Conservation (phyloP, 306 rosid species). For the Elaeagnus macrophylla region DNA sequence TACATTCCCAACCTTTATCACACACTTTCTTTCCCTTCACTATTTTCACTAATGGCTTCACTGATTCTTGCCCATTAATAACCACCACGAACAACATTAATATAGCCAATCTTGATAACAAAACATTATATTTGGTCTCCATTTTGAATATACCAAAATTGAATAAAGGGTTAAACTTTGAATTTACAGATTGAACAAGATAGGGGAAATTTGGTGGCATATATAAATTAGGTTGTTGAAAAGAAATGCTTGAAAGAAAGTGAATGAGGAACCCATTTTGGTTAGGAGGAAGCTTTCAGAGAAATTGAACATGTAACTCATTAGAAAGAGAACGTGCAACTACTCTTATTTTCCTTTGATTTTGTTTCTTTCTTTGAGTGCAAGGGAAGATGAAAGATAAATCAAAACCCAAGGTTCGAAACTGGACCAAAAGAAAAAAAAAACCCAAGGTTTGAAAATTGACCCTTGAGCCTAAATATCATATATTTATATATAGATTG, state of each 20-base stretch:
- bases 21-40: constrained; percentile 69
- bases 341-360: constrained; percentile 35
- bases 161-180: background rate
- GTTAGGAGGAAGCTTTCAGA: constrained; percentile 17
- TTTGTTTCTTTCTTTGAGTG: constrained; percentile 38
- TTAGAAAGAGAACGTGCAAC: constrained; percentile 34
- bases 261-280: constrained; percentile 46
- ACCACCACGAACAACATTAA: constrained; percentile 11
- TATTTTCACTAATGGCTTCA: constrained; percentile 57
- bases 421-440: too few relatives aligned
- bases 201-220: constrained; percentile 12
- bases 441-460: too few relatives aligned
- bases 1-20: constrained; percentile 84
- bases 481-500: too few relatives aligned
- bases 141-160: constrained; percentile 12
- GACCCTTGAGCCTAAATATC: too few relatives aligned
- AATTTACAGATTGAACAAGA: constrained; percentile 9
- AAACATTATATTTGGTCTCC: constrained; percentile 37
- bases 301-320: constrained; percentile 29
- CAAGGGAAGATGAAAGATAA: constrained; percentile 20
- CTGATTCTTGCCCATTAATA: constrained; percentile 14
- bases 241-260: constrained; percentile 40
- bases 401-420: too few relatives aligned
- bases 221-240: constrained; percentile 11
- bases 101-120: constrained; percentile 23